These are phyloP conservation scores for Colletotrichum tofieldiae DNA, from an alignment of 2,329 filamentous ascomycete species.

Conservation along the genomic window DNA sequence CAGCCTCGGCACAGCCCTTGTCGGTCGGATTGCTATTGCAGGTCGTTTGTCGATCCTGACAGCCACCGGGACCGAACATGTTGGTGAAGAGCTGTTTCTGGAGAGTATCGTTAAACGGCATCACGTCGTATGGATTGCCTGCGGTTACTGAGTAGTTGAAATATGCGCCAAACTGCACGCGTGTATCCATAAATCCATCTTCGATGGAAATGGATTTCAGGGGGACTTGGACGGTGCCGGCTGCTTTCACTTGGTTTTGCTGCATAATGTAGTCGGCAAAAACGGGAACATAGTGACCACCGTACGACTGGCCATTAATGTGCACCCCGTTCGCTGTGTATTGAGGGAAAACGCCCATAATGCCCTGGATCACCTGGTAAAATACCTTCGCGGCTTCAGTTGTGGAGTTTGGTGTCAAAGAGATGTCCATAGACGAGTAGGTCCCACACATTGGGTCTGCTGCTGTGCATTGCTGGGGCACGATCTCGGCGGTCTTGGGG, in stretches of 20 bases:
- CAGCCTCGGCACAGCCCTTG: constrained; percentile 15
- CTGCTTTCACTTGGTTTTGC: constrained; percentile 3
- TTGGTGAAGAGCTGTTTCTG: constrained; percentile 17
- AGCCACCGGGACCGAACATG: constrained; percentile 26
- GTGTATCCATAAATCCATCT: constrained; percentile 35
- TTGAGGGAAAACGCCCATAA: constrained; percentile 30
- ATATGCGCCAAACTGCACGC: constrained; percentile 30
- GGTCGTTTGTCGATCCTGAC: constrained; percentile 13
- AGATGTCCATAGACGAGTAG: constrained; percentile 29
- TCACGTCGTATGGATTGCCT: constrained; percentile 27
- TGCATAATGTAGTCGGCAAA: constrained; percentile 27
- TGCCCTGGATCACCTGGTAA: constrained; percentile 32
- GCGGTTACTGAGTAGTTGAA: constrained; percentile 29
- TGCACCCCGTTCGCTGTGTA: constrained; percentile 15
- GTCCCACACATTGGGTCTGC: constrained; percentile 32
- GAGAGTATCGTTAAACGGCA: constrained; percentile 20
- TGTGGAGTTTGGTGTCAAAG: constrained; percentile 26
- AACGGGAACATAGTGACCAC: constrained; percentile 31
- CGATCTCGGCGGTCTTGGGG: constrained; percentile 16
- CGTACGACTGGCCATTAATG: constrained; percentile 32
- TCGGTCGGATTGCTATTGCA: constrained; percentile 18
- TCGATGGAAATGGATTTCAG: constrained; percentile 31
- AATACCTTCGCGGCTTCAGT: constrained; percentile 14
- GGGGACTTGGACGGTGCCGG: constrained; percentile 16
- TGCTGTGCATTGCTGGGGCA: constrained; percentile 20